Evolutionary conservation across 2,329 filamentous ascomycete genomes (phyloP).

Genomic region (Ophiostoma pallidulum): DNA sequence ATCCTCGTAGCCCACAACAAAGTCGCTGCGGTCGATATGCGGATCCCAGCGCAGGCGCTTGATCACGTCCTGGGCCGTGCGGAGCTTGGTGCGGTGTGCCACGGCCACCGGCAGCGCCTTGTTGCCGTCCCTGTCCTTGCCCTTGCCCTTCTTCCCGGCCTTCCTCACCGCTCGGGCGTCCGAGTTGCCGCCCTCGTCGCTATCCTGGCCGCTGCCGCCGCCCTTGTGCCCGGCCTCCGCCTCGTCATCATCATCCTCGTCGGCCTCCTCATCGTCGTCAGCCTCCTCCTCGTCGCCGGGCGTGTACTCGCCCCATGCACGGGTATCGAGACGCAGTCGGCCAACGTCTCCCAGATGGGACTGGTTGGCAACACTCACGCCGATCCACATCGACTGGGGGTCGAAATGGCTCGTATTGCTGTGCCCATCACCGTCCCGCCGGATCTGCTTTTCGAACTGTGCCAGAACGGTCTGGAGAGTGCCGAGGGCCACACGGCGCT

Average conservation of each 20-base stretch:
- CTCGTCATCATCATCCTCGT: constrained; percentile 25
- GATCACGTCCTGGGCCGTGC: constrained; percentile 48
- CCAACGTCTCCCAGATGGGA: constrained; percentile 28
- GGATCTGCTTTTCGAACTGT: constrained; percentile 40
- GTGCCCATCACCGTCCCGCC: constrained; percentile 11
- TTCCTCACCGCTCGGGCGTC: not conserved
- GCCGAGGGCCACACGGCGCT: constrained; percentile 32
- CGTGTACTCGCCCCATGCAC: constrained; percentile 40
- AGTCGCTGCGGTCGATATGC: constrained; percentile 40
- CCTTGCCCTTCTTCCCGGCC: constrained; percentile 16
- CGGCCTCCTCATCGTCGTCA: constrained; percentile 29
- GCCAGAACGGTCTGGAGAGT: constrained; percentile 35
- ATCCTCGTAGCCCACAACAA: constrained; percentile 52
- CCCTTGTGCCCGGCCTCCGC: constrained; percentile 33
- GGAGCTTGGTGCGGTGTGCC: constrained; percentile 32
- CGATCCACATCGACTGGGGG: constrained; percentile 38
- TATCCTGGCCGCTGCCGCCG: constrained; percentile 24
- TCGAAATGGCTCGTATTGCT: constrained; percentile 39
- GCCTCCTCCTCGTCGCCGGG: constrained; percentile 35
- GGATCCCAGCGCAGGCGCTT: constrained; percentile 52
- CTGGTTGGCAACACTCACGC: constrained; percentile 29
- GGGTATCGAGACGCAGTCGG: constrained; percentile 33
- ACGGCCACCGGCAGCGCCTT: constrained; percentile 10
- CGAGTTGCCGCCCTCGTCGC: constrained; percentile 17
- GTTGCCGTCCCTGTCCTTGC: no score